A percentile compares a stretch with the other conserved stretches of the same genome.
These are phyloP conservation scores for Entomortierella beljakovae DNA, from an alignment of 192 early-diverging fungal species.

Conservation along the genomic window DNA sequence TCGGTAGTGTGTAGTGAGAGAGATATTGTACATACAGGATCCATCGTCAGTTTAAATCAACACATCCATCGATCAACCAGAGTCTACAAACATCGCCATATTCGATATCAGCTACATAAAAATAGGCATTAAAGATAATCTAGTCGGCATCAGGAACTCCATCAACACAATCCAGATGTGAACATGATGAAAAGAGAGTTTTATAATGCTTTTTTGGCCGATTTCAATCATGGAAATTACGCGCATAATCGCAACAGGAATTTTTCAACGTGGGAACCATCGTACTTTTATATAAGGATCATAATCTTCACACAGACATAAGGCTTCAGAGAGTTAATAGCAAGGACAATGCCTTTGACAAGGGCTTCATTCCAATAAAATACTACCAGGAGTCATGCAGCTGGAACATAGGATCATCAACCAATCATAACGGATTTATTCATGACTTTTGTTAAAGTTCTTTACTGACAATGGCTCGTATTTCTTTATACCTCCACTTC, in stretches of 20 bases:
- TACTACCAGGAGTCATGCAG: too few species aligned
- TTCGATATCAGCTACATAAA: background rate
- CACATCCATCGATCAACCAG: slow-evolving; percentile 23
- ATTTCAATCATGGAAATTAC: too few species aligned
- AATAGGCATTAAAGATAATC: too few species aligned
- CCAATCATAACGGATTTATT: background rate
- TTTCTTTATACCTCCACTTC: background rate
- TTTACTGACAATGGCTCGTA: background rate
- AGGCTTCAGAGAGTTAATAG: too few species aligned
- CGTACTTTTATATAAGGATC: too few species aligned
- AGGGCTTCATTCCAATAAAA: too few species aligned
- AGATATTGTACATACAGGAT: slow-evolving; percentile 1
- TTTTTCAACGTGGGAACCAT: too few species aligned
- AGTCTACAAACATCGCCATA: background rate
- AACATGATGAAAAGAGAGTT: background rate
- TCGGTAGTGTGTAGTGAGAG: slow-evolving; percentile 11
- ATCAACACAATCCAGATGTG: background rate
- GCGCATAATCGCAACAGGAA: too few species aligned
- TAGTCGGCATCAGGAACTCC: background rate
- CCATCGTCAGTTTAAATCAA: background rate
- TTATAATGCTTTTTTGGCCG: too few species aligned
- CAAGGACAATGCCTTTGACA: too few species aligned
- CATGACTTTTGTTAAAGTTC: background rate
- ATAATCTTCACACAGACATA: too few species aligned
- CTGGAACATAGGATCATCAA: too few species aligned